Base-by-base conservation (phyloP, 139 green algal genomes). In the Chlorella sp. region DNA sequence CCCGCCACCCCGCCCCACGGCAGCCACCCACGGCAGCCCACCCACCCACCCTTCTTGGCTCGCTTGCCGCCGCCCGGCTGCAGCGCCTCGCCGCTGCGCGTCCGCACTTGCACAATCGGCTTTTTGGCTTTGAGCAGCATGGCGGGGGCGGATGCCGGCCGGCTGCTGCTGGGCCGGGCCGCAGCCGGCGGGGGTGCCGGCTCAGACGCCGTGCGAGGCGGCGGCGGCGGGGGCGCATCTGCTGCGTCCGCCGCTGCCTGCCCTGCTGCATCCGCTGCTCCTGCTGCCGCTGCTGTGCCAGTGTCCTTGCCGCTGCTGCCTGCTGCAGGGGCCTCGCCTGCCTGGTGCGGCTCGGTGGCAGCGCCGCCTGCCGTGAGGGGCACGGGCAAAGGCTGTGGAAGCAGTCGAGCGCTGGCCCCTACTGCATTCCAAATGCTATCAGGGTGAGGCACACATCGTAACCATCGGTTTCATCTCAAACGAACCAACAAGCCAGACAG, bases 1-100 rank as follows among this genome's bases (percentile, higher is more conserved):
- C 32, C 54, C 30, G 40, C 24, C 11, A 32, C 40, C 19, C 51
- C 24, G 4, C n/a, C 51, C 0, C 19, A 8, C 46, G 11, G 46
- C 46, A 24, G 34, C 40, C 48, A 28, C 28, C 38, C 40, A 38
- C 36, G 0, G 54, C 68, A 1, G 34, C 40, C 20, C 26, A 28
- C 5, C 28, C 40, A 89, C 88, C 88, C 87, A 82, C 85, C 81
- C 91, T 92, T 67, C 64, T 89, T 92, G 1, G 72, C 43, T 88
- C 76, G 85, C 56, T 51, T 85, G 80, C 62, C 36, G 69, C 36
- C n/a, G 51, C 7, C 73, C 26, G 67, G 64, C 32, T 54, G 40
- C 65, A 79, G 41, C 34, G 34, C 62, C 41, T 73, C 70, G 34
- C 65, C 60, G 54, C 34, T 64, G 68, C 81, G 69, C 78, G 77